A percentile compares a stretch with the other conserved stretches of the same genome.
phyloP scores from a whole-genome alignment of 768 basidiomycete species.

The Trametes coccinea region DNA sequence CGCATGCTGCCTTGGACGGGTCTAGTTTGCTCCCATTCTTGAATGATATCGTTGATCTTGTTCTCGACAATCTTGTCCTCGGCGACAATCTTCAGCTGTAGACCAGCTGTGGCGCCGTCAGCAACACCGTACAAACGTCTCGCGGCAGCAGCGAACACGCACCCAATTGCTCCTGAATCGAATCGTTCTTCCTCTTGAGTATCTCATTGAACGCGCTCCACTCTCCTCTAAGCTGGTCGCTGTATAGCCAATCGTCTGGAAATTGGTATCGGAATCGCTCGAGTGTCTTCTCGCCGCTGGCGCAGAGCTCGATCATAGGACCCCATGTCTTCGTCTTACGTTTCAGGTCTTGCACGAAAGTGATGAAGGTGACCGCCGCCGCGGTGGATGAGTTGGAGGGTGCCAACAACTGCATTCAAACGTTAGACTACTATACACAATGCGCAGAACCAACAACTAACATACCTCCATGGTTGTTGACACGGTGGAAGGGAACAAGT shows the following conservation, averaged over 20 bases:
- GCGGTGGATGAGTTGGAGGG: conserved; percentile 91
- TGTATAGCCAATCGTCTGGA: conserved; percentile 96
- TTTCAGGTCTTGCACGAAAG: conserved; percentile 98
- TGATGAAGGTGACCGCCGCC: conserved; percentile 98
- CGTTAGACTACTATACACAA: not conserved
- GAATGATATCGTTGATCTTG: conserved; percentile 86
- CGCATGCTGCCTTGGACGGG: conserved; percentile 97
- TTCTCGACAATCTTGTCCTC: conserved; percentile 98
- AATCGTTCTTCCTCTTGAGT: conserved; percentile 95
- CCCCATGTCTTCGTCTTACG: conserved; percentile 96
- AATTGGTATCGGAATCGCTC: conserved; percentile 98
- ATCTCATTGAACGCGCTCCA: conserved; percentile 99
- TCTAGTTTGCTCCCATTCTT: conserved; percentile 94
- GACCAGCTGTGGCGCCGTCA: conserved; percentile 59
- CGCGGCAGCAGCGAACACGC: conserved; percentile 26
- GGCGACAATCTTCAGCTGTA: conserved; percentile 99
- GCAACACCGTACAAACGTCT: not conserved
- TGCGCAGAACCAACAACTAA: not conserved
- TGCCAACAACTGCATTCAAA: conserved; percentile 44
- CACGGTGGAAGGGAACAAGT: conserved; percentile 18
- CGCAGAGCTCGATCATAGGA: conserved; percentile 93
- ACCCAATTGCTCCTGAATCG: conserved; percentile 98
- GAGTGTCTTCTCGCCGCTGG: conserved; percentile 93
- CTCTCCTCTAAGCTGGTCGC: conserved; percentile 95
- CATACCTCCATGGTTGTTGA: conserved; percentile 38